Evolutionary conservation across 2,329 filamentous ascomycete species (phyloP), one percentile per base, ranked within the genome.

Genomic region (Nothopassalora personata): DNA sequence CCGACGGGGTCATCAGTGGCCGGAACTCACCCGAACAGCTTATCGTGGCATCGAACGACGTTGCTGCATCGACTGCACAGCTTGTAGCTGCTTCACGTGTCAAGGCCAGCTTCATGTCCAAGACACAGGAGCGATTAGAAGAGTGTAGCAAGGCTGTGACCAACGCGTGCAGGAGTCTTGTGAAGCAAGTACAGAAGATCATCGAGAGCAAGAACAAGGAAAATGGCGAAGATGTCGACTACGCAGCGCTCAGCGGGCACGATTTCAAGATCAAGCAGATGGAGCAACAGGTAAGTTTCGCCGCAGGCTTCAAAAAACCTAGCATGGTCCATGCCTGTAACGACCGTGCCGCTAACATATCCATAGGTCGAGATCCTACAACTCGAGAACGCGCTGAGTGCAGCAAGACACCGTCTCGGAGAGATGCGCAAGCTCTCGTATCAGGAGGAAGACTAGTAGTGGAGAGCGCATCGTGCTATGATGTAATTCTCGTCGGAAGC

Each of bases 351-450:
- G 53, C 58, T 60, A 57, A 61, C 43, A 27, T 45, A 56, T 43
- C 49, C 66, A 64, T 71, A 96, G 91, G 94, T 99, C 72, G 92
- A 99, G 77, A 99, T 99, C 67, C 81, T 97, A 57, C 91, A 97
- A 76, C 83, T 99, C 65, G 92, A 97, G 77, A 99, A 97, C 71
- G 79, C 85, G 30, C 83, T 99, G 43, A 82, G 86, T 8, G 80
- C 89, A 33, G 94, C 94, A 46, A 83, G 93, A 67, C 86, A 88
- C 71, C 82, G 91, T 56, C 79, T 99, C 64, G 93, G 94, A 64
- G 94, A 99, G 82, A 97, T 99, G 94, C 86, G 94, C 73, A 97
- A 97, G 84, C 90, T 96, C 63, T 93, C 89, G 5, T 97, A 97
- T 77, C 88, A 89, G 72, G 90, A 95, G 71, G 88, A 93, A 56